A percentile compares a stretch with the other conserved stretches of the same genome.
phyloP scores from a whole-genome alignment of 164 flowering plant species.

The Aristolochia fimbriata region DNA sequence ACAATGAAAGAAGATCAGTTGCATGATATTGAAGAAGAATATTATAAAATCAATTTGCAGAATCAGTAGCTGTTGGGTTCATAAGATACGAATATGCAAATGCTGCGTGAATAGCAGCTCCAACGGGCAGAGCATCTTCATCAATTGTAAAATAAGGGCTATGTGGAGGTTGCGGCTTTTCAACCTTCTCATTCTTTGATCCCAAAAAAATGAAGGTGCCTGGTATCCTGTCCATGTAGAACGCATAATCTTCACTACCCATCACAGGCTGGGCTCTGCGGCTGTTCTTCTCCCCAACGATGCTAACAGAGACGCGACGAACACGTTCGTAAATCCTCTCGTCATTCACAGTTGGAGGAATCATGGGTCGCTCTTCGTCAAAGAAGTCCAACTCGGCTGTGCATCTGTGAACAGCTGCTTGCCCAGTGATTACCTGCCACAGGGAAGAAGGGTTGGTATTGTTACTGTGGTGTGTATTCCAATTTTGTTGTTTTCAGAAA shows the following conservation, averaged over 20 bases:
- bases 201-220: constrained; percentile 48
- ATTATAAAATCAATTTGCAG: not conserved
- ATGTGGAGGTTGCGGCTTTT: constrained; percentile 33
- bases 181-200: constrained; percentile 31
- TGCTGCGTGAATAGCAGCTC: constrained; percentile 57
- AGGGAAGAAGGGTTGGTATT: not conserved
- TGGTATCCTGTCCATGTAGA: constrained; percentile 42
- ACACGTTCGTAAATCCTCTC: constrained; percentile 28
- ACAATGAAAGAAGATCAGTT: too few species aligned
- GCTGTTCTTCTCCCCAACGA: constrained; percentile 35
- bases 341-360: constrained; percentile 48
- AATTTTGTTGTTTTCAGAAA: not conserved
- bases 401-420: constrained; percentile 47
- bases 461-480: not conserved
- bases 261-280: constrained; percentile 19
- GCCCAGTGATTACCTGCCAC: constrained; percentile 37
- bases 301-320: constrained; percentile 12
- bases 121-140: constrained; percentile 50
- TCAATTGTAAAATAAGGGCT: constrained; percentile 42
- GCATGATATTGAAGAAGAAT: too few species aligned
- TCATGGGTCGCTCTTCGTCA: constrained; percentile 24
- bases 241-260: constrained; percentile 68
- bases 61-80: not conserved
- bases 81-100: constrained; percentile 41
- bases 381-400: constrained; percentile 31